Base-by-base conservation (phyloP, 352 stramenopile genomes). In the Phytophthora hybrid region DNA sequence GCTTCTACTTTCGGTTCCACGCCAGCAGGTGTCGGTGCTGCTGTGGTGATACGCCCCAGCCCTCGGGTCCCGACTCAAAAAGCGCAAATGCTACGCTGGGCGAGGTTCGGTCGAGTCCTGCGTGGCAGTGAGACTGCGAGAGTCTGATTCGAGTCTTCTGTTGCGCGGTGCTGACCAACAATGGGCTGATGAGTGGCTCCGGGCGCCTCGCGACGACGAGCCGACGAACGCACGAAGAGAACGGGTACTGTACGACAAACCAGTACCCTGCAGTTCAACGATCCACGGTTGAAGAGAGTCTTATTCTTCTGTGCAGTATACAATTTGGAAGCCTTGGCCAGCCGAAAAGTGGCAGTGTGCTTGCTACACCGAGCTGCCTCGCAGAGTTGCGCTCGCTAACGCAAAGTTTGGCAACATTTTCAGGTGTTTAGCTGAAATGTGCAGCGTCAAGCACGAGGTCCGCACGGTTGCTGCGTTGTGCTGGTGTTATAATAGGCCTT, bases 171-270 rank as follows among this genome's bases (percentile, higher is more conserved):
- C 59, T 65, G 69, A 71, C 69, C 56, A 76, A 68, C 69, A 72
- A 51, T 39, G 57, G 53, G 6, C 37, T 9, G 62, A 76, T 76
- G 63, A 68, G 68, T 76, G 69, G 63, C 52, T 61, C 57, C 8
- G 14, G 29, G 58, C 37, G 37, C 37, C 49, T 53, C 34, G 23
- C 51, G 18, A 53, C 65, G 44, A 71, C 66, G 46, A 56, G 29
- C 26, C 21, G 44, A 59, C 51, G 39, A 53, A 63, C 31, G 60
- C 31, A 51, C 60, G 47, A 64, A 55, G 41, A 31, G n/a, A 52
- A 21, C 58, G 18, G 58, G 23, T 60, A 55, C 55, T 64, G 61
- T 75, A 64, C 21, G 69, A 63, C 56, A 59, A 66, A 52, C 34
- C 59, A 9, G 16, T 39, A 32, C 9, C 21, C n/a, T 1, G 19